phyloP scores from a whole-genome alignment of 2,329 filamentous ascomycete genomes.

The Aspergillus pseudonomiae region DNA sequence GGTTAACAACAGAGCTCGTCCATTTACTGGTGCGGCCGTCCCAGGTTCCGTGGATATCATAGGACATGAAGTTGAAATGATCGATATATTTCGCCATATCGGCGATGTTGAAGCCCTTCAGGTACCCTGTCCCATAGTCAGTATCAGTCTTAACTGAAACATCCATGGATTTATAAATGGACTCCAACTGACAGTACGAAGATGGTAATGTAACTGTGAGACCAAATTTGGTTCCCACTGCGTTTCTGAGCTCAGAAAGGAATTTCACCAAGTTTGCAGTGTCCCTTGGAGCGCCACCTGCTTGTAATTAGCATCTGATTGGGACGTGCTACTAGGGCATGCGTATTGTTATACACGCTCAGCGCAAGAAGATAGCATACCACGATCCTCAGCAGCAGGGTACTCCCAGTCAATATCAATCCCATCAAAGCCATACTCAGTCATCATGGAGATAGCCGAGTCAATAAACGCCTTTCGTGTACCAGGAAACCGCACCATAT shows the following conservation, averaged over 20 bases:
- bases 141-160: no score
- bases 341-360: no score
- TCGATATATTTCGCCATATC: not conserved
- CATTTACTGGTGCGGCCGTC: not conserved
- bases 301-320: no score
- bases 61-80: not conserved
- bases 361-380: not conserved
- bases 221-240: not conserved
- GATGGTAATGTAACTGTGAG: constrained; percentile 10
- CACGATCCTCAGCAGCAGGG: constrained; percentile 14
- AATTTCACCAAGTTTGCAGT: constrained; percentile 11
- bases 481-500: constrained; percentile 15
- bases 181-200: constrained; percentile 6
- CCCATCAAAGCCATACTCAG: constrained; percentile 22
- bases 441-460: constrained; percentile 16
- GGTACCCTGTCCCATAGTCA: not conserved
- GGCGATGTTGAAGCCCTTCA: not conserved
- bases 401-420: constrained; percentile 28
- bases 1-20: not conserved
- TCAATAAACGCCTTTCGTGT: constrained; percentile 16
- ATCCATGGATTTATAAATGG: no score
- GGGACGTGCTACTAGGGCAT: no score
- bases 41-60: not conserved
- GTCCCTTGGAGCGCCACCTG: not conserved
- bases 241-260: constrained; percentile 3